phyloP scores from a whole-genome alignment of 768 basidiomycete species.

The Phaeolepiota aurea region DNA sequence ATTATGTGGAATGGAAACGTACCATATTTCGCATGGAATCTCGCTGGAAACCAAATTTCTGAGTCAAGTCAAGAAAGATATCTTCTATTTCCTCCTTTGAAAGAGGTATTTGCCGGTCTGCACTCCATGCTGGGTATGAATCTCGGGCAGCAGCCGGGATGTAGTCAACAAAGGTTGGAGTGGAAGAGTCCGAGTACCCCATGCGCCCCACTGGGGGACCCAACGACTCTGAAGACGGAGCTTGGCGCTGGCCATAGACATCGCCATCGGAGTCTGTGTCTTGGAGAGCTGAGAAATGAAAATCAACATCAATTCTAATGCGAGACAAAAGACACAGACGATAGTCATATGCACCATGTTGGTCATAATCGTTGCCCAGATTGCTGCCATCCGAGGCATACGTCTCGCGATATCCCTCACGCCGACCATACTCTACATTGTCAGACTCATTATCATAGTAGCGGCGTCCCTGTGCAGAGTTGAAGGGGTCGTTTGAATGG shows the following conservation, averaged over 20 bases:
- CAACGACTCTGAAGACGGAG: slow-evolving; percentile 71
- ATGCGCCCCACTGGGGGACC: slow-evolving; percentile 43
- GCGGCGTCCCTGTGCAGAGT: slow-evolving; percentile 30
- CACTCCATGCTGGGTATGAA: slow-evolving; percentile 90
- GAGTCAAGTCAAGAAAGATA: slow-evolving; percentile 92
- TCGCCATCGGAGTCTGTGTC: slow-evolving; percentile 83
- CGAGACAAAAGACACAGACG: slow-evolving; percentile 26
- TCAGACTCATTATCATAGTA: slow-evolving; percentile 78
- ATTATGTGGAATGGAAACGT: slow-evolving; percentile 9
- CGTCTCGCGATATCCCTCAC: slow-evolving; percentile 43
- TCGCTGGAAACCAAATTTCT: slow-evolving; percentile 98
- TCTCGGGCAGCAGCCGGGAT: slow-evolving; percentile 54
- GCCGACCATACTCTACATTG: slow-evolving; percentile 51
- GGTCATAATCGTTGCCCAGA: slow-evolving; percentile 64
- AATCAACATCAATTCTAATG: slow-evolving; percentile 9
- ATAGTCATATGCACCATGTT: slow-evolving; percentile 58
- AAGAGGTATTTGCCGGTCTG: slow-evolving; percentile 89
- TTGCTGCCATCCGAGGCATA: slow-evolving; percentile 66
- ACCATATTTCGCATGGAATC: slow-evolving; percentile 97
- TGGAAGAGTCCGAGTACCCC: slow-evolving; percentile 61
- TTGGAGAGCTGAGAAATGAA: slow-evolving; percentile 44
- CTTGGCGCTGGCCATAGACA: slow-evolving; percentile 60
- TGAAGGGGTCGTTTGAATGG: slow-evolving; percentile 64
- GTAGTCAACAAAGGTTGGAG: slow-evolving; percentile 67
- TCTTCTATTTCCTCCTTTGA: slow-evolving; percentile 99